phyloP scores from a whole-genome alignment of 371 early-diverging fungal genomes.

The Furculomyces boomerangus region DNA sequence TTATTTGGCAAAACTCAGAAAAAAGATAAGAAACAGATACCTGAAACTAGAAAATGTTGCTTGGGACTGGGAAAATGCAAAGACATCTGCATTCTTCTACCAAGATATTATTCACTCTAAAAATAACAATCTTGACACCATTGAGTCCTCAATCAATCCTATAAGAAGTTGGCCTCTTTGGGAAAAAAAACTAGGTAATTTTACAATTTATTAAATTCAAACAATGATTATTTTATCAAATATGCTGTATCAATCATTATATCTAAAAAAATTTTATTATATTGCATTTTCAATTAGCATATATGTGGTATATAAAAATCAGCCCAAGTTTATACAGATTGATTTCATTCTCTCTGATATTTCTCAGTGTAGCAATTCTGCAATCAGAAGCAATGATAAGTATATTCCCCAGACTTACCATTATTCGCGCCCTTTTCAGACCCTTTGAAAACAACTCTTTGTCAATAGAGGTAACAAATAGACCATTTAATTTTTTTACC shows the following conservation, averaged over 20 bases:
- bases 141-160: constrained; percentile 26
- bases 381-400: constrained; percentile 88
- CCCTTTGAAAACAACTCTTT: neutral
- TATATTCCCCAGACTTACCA: constrained; percentile 16
- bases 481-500: no score
- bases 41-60: constrained; percentile 17
- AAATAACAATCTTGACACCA: constrained; percentile 9
- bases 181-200: neutral
- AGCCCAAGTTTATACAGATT: constrained; percentile 39
- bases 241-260: neutral
- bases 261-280: constrained; percentile 4
- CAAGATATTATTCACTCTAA: constrained; percentile 21
- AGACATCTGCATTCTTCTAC: constrained; percentile 18
- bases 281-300: constrained; percentile 41
- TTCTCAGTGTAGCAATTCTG: constrained; percentile 49
- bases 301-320: constrained; percentile 52
- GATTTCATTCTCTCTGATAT: constrained; percentile 34
- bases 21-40: constrained; percentile 13
- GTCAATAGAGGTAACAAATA: constrained; percentile 1
- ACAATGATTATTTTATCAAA: neutral
- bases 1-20: constrained; percentile 16
- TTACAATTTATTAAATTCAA: neutral
- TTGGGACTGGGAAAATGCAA: constrained; percentile 20
- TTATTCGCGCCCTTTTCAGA: constrained; percentile 25
- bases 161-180: constrained; percentile 17